These are phyloP conservation scores for Uromyces viciae-fabae DNA, from an alignment of 1,284 basidiomycete genomes.

Conservation along the genomic window DNA sequence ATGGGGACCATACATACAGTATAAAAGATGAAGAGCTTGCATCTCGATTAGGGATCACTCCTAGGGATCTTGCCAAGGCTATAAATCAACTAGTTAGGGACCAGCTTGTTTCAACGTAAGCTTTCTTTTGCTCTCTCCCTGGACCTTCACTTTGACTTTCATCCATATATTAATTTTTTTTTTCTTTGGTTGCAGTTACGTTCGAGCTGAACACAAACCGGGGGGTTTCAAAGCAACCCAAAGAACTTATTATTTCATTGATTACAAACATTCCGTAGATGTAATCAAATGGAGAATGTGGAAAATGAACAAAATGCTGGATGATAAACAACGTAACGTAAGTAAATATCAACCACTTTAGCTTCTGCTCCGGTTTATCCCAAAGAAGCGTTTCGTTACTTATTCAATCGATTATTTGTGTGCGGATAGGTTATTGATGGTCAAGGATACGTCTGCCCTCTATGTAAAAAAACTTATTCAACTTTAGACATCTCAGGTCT, in stretches of 20 bases:
- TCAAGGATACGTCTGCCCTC: conserved; percentile 90
- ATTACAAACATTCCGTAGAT: conserved; percentile 91
- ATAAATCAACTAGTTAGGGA: conserved; percentile 81
- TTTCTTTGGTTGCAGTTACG: conserved; percentile 9
- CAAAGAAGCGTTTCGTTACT: background rate
- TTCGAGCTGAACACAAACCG: conserved; percentile 40
- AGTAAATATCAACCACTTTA: background rate
- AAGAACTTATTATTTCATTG: conserved; percentile 90
- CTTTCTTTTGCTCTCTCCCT: background rate
- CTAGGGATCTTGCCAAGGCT: conserved; percentile 90
- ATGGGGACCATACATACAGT: conserved; percentile 30
- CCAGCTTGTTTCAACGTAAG: conserved; percentile 59
- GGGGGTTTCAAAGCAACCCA: conserved; percentile 50
- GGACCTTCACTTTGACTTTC: background rate
- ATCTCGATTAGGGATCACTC: conserved; percentile 75
- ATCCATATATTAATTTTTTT: background rate
- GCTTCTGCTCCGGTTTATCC: background rate
- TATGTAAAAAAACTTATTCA: conserved; percentile 77
- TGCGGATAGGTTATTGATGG: conserved; percentile 71
- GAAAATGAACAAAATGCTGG: conserved; percentile 86
- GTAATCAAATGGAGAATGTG: conserved; percentile 96
- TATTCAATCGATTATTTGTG: background rate
- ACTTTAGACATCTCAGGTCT: conserved; percentile 80
- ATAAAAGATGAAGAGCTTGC: conserved; percentile 76
- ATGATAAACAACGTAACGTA: conserved; percentile 72